Base-by-base conservation (phyloP, 1,139 yeast species). In the Yamadazyma pseudoaaseri region DNA sequence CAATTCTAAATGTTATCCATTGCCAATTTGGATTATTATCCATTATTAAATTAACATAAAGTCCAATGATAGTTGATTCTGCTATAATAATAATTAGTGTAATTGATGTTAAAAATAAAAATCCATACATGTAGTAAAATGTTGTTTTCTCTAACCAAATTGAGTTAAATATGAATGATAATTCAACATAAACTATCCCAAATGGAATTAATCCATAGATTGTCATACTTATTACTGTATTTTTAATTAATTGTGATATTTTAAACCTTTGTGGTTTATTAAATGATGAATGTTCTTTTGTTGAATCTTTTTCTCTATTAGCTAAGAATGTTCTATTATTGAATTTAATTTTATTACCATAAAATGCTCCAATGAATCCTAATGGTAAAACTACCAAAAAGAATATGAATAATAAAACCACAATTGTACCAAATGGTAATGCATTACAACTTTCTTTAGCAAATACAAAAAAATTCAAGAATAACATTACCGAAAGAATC, bases 61-160 rank as follows among this genome's bases (percentile, higher is more conserved):
- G 71, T 8, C 86, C 79, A 27, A 86, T 76, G 23, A 87, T 70
- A n/a, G 92, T 76, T 36, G 85, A 76, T 54, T 86, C 95, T 30
- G 77, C 65, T 23, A 86, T 79, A 9, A 86, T 78, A 25, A 84
- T 62, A 26, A 78, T 59, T 25, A 85, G 63, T 35, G 86, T 65
- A 6, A 79, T 40, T 21, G 81, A 70, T 2, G 89, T 82, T 17
- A 79, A 61, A 16, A 83, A 67, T 26, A 87, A 62, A 52, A 85
- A 86, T 4, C 95, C 94, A 56, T 84, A 86, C 76, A 81, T 76
- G 60, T 80, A 83, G 58, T 83, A 82, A 52, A 81, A 84, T 1
- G 92, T 77, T 1, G 90, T 77, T 56, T 83, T 83, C 48, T 84
- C 89, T 38, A 82, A 64, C 92, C 95, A 86, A 11, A 86, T 67